Evolutionary conservation across 768 basidiomycete genomes (phyloP).

Genomic region (Mycena galopus): DNA sequence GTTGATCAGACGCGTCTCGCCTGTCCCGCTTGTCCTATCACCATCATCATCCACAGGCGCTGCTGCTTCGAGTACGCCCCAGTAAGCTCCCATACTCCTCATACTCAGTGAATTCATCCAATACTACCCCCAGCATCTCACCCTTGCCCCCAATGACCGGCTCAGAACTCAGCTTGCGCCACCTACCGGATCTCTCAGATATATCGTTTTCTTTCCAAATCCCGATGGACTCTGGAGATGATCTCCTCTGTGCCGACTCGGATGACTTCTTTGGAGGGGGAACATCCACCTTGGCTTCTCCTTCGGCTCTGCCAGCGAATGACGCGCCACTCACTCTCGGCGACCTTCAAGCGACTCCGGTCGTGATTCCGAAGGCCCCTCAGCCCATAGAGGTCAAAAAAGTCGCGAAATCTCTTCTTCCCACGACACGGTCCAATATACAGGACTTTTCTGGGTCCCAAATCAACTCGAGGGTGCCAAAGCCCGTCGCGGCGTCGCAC

Average conservation of each 20-base stretch:
- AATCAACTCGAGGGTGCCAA: not conserved
- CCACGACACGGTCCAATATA: conserved; percentile 18
- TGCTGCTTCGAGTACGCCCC: not conserved
- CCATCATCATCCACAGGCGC: conserved; percentile 1
- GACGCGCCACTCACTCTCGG: conserved; percentile 52
- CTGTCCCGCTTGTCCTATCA: not conserved
- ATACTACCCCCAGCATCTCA: not conserved
- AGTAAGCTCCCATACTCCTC: not conserved
- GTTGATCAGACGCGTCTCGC: conserved; percentile 22
- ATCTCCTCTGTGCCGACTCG: conserved; percentile 65
- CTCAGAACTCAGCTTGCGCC: conserved; percentile 61
- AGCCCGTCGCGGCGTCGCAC: not conserved
- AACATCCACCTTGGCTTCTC: conserved; percentile 49
- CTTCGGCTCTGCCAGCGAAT: conserved; percentile 35
- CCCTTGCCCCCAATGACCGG: not conserved
- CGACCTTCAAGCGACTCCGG: conserved; percentile 57
- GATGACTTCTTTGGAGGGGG: conserved; percentile 60
- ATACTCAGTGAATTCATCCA: not conserved
- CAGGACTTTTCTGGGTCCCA: not conserved
- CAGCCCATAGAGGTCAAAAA: not conserved
- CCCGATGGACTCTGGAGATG: conserved; percentile 60
- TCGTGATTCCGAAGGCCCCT: conserved; percentile 10
- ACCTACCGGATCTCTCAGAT: conserved; percentile 67
- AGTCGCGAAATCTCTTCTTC: conserved; percentile 27
- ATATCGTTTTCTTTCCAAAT: conserved; percentile 69